Evolutionary conservation across 805 yeast genomes (phyloP).

Genomic region (Ogataea naganishii): DNA sequence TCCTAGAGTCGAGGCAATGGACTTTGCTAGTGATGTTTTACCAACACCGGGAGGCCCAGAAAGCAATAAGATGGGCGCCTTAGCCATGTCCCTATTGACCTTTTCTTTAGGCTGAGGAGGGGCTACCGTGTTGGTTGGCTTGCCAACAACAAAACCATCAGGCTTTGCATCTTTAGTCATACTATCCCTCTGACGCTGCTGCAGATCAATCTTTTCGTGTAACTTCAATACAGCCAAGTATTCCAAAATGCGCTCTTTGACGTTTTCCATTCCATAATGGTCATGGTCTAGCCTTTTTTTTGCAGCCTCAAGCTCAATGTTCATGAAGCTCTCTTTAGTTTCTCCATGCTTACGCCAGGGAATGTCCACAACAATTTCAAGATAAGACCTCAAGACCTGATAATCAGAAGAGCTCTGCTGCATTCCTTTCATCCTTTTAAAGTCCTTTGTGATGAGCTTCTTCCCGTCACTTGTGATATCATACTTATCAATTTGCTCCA

Average conservation of each 20-base stretch:
- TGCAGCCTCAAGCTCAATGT: constrained; percentile 45
- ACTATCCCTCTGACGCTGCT: background rate
- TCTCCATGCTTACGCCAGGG: constrained; percentile 38
- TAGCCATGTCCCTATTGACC: constrained; percentile 6
- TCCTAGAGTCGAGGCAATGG: constrained; percentile 67
- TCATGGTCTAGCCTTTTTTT: constrained; percentile 57
- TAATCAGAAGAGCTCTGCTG: constrained; percentile 53
- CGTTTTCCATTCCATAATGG: constrained; percentile 68
- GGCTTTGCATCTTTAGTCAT: constrained; percentile 1
- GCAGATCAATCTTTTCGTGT: constrained; percentile 19
- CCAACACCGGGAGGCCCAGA: constrained; percentile 96
- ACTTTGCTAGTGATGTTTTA: constrained; percentile 77
- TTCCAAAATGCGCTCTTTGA: constrained; percentile 68
- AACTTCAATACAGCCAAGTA: constrained; percentile 73
- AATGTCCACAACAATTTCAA: constrained; percentile 56
- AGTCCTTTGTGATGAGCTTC: constrained; percentile 37
- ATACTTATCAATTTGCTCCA: constrained; percentile 21
- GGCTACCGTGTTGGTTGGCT: background rate
- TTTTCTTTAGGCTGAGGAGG: no score
- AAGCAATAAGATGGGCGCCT: constrained; percentile 68
- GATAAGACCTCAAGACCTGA: constrained; percentile 54
- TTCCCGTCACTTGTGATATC: constrained; percentile 32
- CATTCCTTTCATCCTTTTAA: constrained; percentile 43
- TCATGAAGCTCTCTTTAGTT: constrained; percentile 22
- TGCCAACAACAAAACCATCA: background rate